phyloP scores from a whole-genome alignment of 2,329 filamentous ascomycete genomes.

The Bertia moriformis region DNA sequence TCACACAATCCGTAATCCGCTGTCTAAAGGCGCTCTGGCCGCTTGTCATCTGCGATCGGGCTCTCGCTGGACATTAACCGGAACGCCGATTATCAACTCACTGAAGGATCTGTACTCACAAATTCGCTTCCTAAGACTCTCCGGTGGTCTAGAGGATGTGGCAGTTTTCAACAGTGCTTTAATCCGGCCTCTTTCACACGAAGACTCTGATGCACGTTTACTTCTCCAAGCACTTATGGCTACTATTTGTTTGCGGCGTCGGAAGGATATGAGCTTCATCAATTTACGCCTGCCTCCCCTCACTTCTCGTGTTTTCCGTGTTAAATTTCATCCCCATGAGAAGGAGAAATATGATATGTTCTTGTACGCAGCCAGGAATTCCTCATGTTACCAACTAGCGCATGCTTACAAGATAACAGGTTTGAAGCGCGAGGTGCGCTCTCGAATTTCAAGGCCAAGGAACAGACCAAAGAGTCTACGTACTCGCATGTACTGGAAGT shows the following conservation, averaged over 20 bases:
- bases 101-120: conserved; percentile 71
- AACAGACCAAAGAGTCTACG: conserved; percentile 29
- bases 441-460: conserved; percentile 32
- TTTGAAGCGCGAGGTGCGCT: conserved; percentile 63
- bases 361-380: conserved; percentile 26
- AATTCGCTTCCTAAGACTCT: conserved; percentile 62
- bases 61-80: conserved; percentile 67
- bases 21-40: conserved; percentile 57
- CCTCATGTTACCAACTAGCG: not conserved
- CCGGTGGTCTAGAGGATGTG: conserved; percentile 59
- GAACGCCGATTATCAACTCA: conserved; percentile 72
- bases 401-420: conserved; percentile 19
- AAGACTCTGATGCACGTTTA: conserved; percentile 39
- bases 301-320: conserved; percentile 62
- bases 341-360: conserved; percentile 64
- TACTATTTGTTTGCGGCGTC: conserved; percentile 66
- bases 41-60: conserved; percentile 51
- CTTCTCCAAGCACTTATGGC: conserved; percentile 65
- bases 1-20: conserved; percentile 66
- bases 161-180: conserved; percentile 62
- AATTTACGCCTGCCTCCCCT: conserved; percentile 67
- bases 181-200: conserved; percentile 48
- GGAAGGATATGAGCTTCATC: conserved; percentile 79
- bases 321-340: conserved; percentile 62
- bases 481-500: conserved; percentile 71